Evolutionary conservation across 1,284 basidiomycete species (phyloP).

Genomic region (Sanghuangporus sanghuang): DNA sequence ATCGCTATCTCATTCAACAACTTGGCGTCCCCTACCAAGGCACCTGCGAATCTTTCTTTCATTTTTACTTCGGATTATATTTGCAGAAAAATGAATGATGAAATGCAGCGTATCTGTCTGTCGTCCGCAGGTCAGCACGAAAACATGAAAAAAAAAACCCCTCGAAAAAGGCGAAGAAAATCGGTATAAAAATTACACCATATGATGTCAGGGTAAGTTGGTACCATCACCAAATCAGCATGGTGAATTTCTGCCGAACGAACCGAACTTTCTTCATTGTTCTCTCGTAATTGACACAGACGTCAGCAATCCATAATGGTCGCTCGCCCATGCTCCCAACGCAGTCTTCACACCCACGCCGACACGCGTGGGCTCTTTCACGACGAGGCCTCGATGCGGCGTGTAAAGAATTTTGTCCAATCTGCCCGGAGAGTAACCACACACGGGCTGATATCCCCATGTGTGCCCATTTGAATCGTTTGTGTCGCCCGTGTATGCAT

Average conservation of each 20-base stretch:
- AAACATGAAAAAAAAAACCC: not conserved
- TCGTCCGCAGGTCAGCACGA: not conserved
- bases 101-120: not conserved
- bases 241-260: not conserved
- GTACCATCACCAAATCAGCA: not conserved
- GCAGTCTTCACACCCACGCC: conserved; percentile 46
- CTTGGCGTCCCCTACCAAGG: not conserved
- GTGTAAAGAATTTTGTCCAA: conserved; percentile 64
- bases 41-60: not conserved
- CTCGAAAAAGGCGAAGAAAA: not conserved
- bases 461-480: conserved; percentile 44
- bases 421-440: conserved; percentile 41
- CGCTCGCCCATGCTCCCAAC: conserved; percentile 49
- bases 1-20: not conserved
- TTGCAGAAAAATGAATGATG: not conserved
- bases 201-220: not conserved
- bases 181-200: not conserved
- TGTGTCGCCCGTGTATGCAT: conserved; percentile 40
- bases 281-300: conserved; percentile 31
- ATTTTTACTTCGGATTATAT: not conserved
- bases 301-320: conserved; percentile 58
- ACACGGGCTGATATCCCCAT: conserved; percentile 59
- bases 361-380: conserved; percentile 47
- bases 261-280: conserved; percentile 4
- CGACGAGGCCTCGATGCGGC: conserved; percentile 21